phyloP scores from a whole-genome alignment of 2,329 filamentous ascomycete genomes.

The Hypoxylon sp. region DNA sequence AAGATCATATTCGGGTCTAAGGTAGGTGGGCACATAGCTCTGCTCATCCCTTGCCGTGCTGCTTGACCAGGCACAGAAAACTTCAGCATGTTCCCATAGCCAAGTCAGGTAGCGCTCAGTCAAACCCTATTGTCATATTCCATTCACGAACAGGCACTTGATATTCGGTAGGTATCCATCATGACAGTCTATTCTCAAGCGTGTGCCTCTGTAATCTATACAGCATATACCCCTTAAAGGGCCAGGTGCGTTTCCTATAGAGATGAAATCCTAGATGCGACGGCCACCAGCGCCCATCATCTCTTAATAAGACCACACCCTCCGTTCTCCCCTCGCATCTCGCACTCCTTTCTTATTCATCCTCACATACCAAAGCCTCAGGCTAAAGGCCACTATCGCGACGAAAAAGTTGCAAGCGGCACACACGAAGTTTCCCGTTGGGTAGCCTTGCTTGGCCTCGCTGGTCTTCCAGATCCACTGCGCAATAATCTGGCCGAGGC shows the following conservation, averaged over 20 bases:
- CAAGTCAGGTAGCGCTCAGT: too few species aligned
- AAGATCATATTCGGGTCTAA: background rate
- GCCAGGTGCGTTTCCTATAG: background rate
- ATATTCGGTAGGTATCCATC: background rate
- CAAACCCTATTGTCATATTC: background rate
- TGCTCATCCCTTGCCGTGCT: background rate
- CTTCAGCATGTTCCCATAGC: background rate
- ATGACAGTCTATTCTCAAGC: too few species aligned
- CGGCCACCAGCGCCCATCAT: background rate
- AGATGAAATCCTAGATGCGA: background rate
- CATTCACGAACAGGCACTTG: background rate
- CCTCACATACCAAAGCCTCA: conserved; percentile 36
- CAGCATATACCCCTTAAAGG: background rate
- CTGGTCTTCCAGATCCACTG: conserved; percentile 51
- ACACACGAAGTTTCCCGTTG: conserved; percentile 51
- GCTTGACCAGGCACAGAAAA: background rate
- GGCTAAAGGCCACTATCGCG: conserved; percentile 28
- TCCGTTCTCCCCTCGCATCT: conserved; percentile 35
- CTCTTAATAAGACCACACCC: conserved; percentile 38
- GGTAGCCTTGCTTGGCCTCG: conserved; percentile 45
- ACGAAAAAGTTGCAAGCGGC: conserved; percentile 49
- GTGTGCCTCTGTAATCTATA: too few species aligned
- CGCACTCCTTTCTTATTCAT: conserved; percentile 36
- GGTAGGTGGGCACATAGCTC: background rate
- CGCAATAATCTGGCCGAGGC: conserved; percentile 49